Percentiles rank a stretch among this genome's conserved stretches.
Conservation (phyloP, 148 eudicot genomes). For the Talinum fruticosum region DNA sequence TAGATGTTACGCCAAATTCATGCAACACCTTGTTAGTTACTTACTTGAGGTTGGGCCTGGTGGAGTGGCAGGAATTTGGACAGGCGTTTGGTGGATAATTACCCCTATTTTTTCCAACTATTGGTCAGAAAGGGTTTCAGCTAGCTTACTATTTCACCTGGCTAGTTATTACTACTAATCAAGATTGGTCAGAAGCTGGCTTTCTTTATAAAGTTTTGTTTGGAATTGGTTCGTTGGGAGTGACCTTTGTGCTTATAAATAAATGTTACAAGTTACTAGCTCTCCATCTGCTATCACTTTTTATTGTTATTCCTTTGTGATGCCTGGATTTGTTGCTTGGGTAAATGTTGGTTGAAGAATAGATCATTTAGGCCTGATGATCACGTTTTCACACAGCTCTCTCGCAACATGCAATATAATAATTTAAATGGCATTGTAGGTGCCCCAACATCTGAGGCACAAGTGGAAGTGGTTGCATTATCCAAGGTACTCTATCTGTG, state of each 20-base stretch:
- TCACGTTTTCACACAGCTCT: not conserved
- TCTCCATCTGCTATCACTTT: not conserved
- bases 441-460: constrained; percentile 43
- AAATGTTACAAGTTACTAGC: not conserved
- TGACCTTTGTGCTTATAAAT: not conserved
- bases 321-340: constrained; percentile 1
- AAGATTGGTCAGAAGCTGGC: not conserved
- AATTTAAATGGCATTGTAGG: constrained; percentile 45
- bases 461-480: constrained; percentile 75
- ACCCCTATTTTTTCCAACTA: not conserved
- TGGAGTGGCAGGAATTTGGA: not conserved
- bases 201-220: not conserved
- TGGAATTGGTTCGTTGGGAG: too few relatives aligned
- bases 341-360: not conserved
- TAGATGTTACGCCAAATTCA: not conserved
- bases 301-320: not conserved
- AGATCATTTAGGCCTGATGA: not conserved
- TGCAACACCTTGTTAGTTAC: not conserved
- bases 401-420: not conserved
- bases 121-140: not conserved
- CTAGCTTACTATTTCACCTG: not conserved
- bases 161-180: not conserved
- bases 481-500: constrained; percentile 59
- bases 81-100: not conserved
- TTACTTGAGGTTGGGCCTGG: not conserved